Evolutionary conservation across 2,329 filamentous ascomycete genomes (phyloP).

Genomic region (Fusarium sp.): DNA sequence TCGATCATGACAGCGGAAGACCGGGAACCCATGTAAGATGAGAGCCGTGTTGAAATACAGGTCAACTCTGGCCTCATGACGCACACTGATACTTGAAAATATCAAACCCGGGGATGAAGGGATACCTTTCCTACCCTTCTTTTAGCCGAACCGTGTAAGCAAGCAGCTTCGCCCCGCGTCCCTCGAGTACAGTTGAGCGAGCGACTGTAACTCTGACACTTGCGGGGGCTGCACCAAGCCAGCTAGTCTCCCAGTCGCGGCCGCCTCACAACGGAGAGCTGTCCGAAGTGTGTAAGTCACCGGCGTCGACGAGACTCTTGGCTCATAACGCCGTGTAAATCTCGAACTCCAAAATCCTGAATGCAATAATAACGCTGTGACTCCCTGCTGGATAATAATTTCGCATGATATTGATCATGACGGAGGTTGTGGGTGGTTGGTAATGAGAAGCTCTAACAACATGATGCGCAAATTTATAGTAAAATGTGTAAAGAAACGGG

Average conservation of each 20-base stretch:
- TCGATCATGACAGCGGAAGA: not conserved
- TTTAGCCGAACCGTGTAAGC: constrained; percentile 42
- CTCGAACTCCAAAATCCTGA: constrained; percentile 32
- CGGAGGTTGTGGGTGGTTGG: constrained; percentile 12
- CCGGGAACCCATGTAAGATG: not conserved
- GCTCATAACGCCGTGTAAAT: constrained; percentile 38
- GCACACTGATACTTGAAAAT: constrained; percentile 8
- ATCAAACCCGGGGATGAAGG: constrained; percentile 19
- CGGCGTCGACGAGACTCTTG: constrained; percentile 18
- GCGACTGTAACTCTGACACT: constrained; percentile 44
- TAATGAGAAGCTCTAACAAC: constrained; percentile 7
- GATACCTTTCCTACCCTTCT: constrained; percentile 28
- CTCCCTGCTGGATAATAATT: constrained; percentile 47
- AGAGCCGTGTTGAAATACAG: not conserved
- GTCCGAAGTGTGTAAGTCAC: constrained; percentile 29
- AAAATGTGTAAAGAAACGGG: not conserved
- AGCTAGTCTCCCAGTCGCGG: constrained; percentile 22
- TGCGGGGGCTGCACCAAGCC: constrained; percentile 43
- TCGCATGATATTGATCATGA: constrained; percentile 22
- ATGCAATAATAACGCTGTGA: constrained; percentile 47
- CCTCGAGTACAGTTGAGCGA: constrained; percentile 34
- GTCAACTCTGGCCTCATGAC: not conserved
- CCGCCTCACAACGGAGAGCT: constrained; percentile 39
- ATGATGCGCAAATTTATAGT: constrained; percentile 4
- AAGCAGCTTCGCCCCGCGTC: constrained; percentile 38